These are phyloP conservation scores for Noccaea caerulescens DNA, from an alignment of 345 rosid genomes.

Conservation along the genomic window DNA sequence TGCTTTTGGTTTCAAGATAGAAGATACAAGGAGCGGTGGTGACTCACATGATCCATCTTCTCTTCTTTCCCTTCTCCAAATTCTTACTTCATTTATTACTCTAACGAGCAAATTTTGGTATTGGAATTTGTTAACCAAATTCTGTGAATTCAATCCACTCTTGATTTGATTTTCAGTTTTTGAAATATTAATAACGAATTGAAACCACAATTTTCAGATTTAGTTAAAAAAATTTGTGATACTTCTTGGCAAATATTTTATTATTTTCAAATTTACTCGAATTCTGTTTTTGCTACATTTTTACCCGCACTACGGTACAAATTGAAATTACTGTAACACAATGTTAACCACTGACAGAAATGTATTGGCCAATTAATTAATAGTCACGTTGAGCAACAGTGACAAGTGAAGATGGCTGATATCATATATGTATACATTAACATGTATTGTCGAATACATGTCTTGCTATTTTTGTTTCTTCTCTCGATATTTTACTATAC, in stretches of 20 bases:
- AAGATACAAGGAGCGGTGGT: slow-evolving; percentile 23
- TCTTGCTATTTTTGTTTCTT: slow-evolving; percentile 34
- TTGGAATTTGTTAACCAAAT: slow-evolving; percentile 16
- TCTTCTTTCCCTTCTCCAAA: slow-evolving; percentile 25
- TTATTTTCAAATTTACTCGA: no score
- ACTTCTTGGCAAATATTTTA: no score
- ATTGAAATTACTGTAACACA: not conserved
- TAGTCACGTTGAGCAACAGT: slow-evolving; percentile 34
- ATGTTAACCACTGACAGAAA: not conserved
- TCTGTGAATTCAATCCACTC: not conserved
- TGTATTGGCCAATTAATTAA: not conserved
- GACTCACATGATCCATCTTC: slow-evolving; percentile 42
- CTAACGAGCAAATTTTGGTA: not conserved
- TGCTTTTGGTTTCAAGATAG: slow-evolving; percentile 26
- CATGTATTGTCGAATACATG: slow-evolving; percentile 39
- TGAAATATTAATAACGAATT: not conserved
- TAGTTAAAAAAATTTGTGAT: no score
- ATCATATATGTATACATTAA: slow-evolving; percentile 6
- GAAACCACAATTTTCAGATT: no score
- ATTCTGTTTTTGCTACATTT: no score
- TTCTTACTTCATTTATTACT: slow-evolving; percentile 35
- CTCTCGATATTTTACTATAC: not conserved
- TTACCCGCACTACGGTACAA: no score
- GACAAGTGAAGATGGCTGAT: slow-evolving; percentile 33
- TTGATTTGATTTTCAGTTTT: not conserved